phyloP scores from a whole-genome alignment of 495 filamentous ascomycete species.

The Immersiella caudata region DNA sequence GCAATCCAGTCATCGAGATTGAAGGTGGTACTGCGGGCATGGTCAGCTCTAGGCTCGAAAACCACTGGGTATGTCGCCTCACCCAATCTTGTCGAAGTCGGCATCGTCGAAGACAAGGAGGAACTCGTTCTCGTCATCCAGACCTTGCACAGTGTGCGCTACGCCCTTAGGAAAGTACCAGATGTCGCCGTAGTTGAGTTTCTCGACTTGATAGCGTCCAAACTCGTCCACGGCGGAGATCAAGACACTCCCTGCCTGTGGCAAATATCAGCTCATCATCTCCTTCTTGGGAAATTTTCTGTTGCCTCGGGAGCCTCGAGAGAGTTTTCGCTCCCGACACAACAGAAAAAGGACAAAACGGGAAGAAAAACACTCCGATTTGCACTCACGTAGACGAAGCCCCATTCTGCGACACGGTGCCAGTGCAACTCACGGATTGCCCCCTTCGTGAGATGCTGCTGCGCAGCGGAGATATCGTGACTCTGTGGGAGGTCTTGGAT shows the following conservation, averaged over 20 bases:
- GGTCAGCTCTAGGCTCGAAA: slow-evolving; percentile 4
- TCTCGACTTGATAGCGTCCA: slow-evolving; percentile 57
- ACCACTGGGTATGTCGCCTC: neutral
- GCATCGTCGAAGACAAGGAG: slow-evolving; percentile 69
- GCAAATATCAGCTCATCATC: too few species aligned
- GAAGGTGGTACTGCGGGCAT: slow-evolving; percentile 56
- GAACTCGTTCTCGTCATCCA: slow-evolving; percentile 66
- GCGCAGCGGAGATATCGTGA: slow-evolving; percentile 63
- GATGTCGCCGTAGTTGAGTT: slow-evolving; percentile 61
- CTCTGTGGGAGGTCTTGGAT: slow-evolving; percentile 60
- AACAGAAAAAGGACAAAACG: too few species aligned
- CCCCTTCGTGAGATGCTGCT: slow-evolving; percentile 66
- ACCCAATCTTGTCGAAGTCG: slow-evolving; percentile 51
- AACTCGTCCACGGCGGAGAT: slow-evolving; percentile 64
- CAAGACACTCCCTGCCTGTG: slow-evolving; percentile 57
- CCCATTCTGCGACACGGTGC: slow-evolving; percentile 71
- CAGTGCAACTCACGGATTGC: slow-evolving; percentile 67
- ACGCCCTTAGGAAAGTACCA: slow-evolving; percentile 68
- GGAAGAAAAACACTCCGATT: too few species aligned
- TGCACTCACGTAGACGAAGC: slow-evolving; percentile 62
- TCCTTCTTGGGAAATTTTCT: too few species aligned
- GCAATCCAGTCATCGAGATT: slow-evolving; percentile 67
- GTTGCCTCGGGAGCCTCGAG: too few species aligned
- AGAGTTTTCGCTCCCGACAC: too few species aligned
- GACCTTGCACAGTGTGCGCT: slow-evolving; percentile 60